Evolutionary conservation across 495 filamentous ascomycete species (phyloP).

Genomic region (Aspergillus carlsbadensis): DNA sequence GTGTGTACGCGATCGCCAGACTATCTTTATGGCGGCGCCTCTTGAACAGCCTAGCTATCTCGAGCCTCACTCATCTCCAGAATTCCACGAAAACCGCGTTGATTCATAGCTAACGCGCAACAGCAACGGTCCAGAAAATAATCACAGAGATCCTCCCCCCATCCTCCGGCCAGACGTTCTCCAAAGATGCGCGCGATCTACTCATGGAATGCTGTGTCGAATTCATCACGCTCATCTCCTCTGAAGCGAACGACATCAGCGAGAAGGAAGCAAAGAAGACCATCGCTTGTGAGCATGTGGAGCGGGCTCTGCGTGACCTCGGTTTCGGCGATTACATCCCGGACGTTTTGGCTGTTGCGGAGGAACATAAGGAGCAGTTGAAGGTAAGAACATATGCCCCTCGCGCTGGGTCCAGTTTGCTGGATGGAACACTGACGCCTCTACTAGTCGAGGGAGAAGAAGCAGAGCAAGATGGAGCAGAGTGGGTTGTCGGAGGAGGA

Average conservation of each 20-base stretch:
- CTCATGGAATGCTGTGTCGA: slow-evolving; percentile 99
- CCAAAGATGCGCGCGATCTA: slow-evolving; percentile 90
- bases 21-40: too few relatives aligned
- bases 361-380: slow-evolving; percentile 87
- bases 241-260: slow-evolving; percentile 96
- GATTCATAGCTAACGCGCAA: background rate
- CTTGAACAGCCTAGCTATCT: too few relatives aligned
- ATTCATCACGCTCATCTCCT: slow-evolving; percentile 96
- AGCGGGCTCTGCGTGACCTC: slow-evolving; percentile 83
- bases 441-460: slow-evolving; percentile 85
- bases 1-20: slow-evolving; percentile 40
- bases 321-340: slow-evolving; percentile 89
- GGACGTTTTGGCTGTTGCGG: slow-evolving; percentile 81
- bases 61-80: too few relatives aligned
- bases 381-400: slow-evolving; percentile 67
- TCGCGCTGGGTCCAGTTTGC: too few relatives aligned
- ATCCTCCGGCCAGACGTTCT: slow-evolving; percentile 69
- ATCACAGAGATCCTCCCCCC: slow-evolving; percentile 86
- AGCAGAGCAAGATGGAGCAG: slow-evolving; percentile 92
- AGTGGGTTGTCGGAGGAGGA: slow-evolving; percentile 89
- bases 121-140: slow-evolving; percentile 97
- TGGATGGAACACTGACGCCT: too few relatives aligned
- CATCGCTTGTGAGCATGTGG: slow-evolving; percentile 94
- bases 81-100: background rate
- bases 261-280: slow-evolving; percentile 99